Evolutionary conservation across 176 grass and related monocot genomes (phyloP).

Genomic region (Alopecurus myosuroides): DNA sequence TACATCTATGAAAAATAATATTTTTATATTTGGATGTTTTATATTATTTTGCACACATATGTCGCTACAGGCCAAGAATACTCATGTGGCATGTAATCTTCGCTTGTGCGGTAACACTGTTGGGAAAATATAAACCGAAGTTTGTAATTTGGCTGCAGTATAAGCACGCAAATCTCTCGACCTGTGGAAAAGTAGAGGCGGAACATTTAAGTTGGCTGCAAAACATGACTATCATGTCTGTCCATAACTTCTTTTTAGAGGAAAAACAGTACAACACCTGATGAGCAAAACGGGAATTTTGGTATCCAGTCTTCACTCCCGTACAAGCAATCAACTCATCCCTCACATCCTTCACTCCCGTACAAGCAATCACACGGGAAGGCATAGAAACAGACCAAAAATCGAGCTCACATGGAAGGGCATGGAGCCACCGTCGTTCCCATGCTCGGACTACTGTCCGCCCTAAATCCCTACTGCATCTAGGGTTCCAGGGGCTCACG

Average conservation of each 20-base stretch:
- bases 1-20: no score
- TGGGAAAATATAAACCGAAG: slow-evolving; percentile 76
- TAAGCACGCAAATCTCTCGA: slow-evolving; percentile 95
- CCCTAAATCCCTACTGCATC: no score
- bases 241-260: background rate
- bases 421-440: no score
- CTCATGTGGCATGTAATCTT: slow-evolving; percentile 99
- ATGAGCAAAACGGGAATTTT: slow-evolving; percentile 99
- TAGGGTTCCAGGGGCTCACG: no score
- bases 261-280: slow-evolving; percentile 45
- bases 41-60: no score
- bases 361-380: no score
- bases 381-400: no score
- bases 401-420: no score
- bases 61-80: slow-evolving; percentile 73
- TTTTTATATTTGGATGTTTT: no score
- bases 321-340: no score
- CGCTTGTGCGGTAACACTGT: slow-evolving; percentile 92
- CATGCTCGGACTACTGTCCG: no score
- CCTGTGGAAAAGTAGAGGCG: slow-evolving; percentile 33
- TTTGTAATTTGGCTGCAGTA: slow-evolving; percentile 94
- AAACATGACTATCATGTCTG: background rate
- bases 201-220: background rate
- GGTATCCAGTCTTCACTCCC: slow-evolving; percentile 99
- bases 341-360: no score